These are phyloP conservation scores for Glycyrrhiza uralensis DNA, from an alignment of 306 rosid species.

Conservation along the genomic window DNA sequence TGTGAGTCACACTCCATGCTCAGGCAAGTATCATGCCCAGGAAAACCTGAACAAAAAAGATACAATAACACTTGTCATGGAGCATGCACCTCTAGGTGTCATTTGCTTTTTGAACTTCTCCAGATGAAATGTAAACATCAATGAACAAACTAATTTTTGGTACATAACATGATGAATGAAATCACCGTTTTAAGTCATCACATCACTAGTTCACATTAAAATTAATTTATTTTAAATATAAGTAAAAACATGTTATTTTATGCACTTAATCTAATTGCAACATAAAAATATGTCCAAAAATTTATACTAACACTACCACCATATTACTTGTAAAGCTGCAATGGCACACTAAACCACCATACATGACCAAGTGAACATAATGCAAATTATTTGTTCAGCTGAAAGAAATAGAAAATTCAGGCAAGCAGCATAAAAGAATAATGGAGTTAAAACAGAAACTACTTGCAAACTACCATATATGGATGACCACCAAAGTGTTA, in stretches of 20 bases:
- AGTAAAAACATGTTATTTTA: slow-evolving; percentile 1
- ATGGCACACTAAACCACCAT: background rate
- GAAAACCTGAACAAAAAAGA: slow-evolving; percentile 49
- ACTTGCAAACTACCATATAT: slow-evolving; percentile 2
- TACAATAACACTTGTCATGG: slow-evolving; percentile 1
- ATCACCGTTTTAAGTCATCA: background rate
- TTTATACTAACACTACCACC: background rate
- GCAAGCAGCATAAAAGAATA: background rate
- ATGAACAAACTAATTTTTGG: background rate
- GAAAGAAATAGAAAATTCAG: background rate
- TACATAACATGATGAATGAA: slow-evolving; percentile 12
- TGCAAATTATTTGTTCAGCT: background rate
- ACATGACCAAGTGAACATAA: background rate
- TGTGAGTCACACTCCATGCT: slow-evolving; percentile 40
- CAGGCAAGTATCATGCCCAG: slow-evolving; percentile 33
- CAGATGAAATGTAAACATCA: background rate
- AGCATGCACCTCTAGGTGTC: background rate
- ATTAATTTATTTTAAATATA: background rate
- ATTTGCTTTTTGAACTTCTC: background rate
- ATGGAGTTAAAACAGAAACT: slow-evolving; percentile 3
- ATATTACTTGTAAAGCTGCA: background rate
- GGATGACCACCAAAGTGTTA: background rate
- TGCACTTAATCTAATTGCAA: background rate
- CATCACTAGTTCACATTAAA: background rate
- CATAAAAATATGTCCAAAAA: background rate